Conservation (phyloP, 441 rosid species). For the Erodium moschatum region DNA sequence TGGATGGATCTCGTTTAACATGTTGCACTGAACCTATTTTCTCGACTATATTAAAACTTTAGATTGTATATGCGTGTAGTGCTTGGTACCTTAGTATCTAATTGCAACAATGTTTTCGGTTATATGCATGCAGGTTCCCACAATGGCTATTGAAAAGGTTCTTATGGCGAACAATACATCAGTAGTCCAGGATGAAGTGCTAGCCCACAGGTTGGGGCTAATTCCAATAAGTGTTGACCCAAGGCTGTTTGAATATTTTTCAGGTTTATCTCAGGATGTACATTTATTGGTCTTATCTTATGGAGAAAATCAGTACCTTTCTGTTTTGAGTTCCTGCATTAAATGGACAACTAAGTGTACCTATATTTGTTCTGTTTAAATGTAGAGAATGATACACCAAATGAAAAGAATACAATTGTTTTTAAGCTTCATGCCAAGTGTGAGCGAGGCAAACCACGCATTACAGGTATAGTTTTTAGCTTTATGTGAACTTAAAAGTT, state of each 20-base stretch:
- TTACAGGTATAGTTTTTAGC: slow-evolving; percentile 41
- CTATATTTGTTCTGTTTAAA: slow-evolving; percentile 12
- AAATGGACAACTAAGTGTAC: neutral
- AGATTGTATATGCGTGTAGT: neutral
- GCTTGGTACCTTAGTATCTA: neutral
- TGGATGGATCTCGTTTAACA: neutral
- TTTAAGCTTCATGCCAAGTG: slow-evolving; percentile 79
- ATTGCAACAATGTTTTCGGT: neutral
- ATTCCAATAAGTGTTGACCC: slow-evolving; percentile 77
- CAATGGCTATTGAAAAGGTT: slow-evolving; percentile 94
- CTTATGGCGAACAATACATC: slow-evolving; percentile 83
- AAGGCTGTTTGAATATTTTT: slow-evolving; percentile 68
- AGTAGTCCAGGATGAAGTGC: slow-evolving; percentile 80
- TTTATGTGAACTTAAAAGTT: slow-evolving; percentile 1
- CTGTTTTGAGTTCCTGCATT: slow-evolving; percentile 5
- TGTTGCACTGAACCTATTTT: neutral
- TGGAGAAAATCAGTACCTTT: slow-evolving; percentile 4
- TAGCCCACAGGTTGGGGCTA: slow-evolving; percentile 87
- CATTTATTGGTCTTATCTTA: neutral
- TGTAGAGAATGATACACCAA: slow-evolving; percentile 73
- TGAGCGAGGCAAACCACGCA: slow-evolving; percentile 38
- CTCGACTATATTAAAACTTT: neutral
- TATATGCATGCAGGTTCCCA: slow-evolving; percentile 51
- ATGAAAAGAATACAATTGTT: slow-evolving; percentile 87
- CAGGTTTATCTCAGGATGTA: slow-evolving; percentile 40